A percentile compares a stretch with the other conserved stretches of the same genome.
These are phyloP conservation scores for Phytopythium chamaehyphon DNA, from an alignment of 352 stramenopile genomes.

Conservation along the genomic window DNA sequence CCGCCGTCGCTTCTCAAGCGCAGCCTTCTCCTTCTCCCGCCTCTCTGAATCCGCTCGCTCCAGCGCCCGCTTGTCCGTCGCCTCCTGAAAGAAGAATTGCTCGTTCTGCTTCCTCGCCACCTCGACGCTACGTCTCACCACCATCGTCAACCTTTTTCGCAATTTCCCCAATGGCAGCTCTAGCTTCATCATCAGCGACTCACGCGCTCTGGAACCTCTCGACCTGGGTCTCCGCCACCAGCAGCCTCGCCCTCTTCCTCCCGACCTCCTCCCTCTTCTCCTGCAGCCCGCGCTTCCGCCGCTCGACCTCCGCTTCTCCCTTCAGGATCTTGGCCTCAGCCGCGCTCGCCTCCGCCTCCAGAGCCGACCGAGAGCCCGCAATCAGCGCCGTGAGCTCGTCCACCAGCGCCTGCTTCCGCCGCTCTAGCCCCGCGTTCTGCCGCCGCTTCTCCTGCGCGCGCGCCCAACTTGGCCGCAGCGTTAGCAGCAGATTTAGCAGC, in stretches of 20 bases:
- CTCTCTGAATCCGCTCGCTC: background rate
- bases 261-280: background rate
- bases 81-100: background rate
- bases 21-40: background rate
- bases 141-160: background rate
- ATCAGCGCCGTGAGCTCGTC: background rate
- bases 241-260: background rate
- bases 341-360: background rate
- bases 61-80: background rate
- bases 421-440: background rate
- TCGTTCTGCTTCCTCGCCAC: constrained; percentile 3
- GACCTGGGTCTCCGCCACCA: background rate
- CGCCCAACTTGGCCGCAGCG: background rate
- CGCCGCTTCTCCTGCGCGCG: background rate
- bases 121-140: background rate
- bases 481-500: background rate
- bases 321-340: constrained; percentile 1
- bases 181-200: background rate
- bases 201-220: background rate
- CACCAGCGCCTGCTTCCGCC: background rate
- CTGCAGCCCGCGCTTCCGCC: background rate
- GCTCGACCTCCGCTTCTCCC: background rate
- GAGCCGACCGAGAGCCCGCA: background rate
- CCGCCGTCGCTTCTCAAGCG: background rate
- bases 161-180: no score